A percentile compares a stretch with the other conserved stretches of the same genome.
phyloP scores from a whole-genome alignment of 164 flowering plant genomes.

The Houttuynia cordata region DNA sequence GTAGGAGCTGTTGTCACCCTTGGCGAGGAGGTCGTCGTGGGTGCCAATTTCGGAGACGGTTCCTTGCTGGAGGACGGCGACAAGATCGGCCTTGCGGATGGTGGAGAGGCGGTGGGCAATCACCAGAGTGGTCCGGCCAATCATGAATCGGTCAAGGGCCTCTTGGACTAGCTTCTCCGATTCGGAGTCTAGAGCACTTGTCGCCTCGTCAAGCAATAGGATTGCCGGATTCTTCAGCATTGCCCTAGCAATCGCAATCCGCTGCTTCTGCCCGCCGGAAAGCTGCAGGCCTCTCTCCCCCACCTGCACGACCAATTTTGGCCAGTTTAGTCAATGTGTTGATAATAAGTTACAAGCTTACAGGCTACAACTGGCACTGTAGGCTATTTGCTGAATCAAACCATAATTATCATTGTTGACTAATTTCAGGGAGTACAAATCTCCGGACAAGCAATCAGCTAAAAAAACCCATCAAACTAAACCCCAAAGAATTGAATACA shows the following conservation, averaged over 20 bases:
- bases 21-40: conserved; percentile 79
- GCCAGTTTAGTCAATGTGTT: not conserved
- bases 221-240: conserved; percentile 98
- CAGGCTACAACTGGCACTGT: too few species aligned
- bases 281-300: conserved; percentile 97
- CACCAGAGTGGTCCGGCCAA: conserved; percentile 90
- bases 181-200: conserved; percentile 93
- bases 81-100: conserved; percentile 88
- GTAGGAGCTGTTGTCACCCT: conserved; percentile 74
- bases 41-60: conserved; percentile 81
- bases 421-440: too few species aligned
- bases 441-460: too few species aligned
- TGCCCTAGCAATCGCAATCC: conserved; percentile 95
- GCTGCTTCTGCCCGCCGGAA: conserved; percentile 97
- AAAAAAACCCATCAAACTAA: too few species aligned
- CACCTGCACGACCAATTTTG: conserved; percentile 40
- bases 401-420: too few species aligned
- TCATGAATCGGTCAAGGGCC: conserved; percentile 94
- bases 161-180: conserved; percentile 96
- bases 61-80: conserved; percentile 90
- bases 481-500: too few species aligned
- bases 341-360: too few species aligned
- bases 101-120: conserved; percentile 98
- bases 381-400: too few species aligned
- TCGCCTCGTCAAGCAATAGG: conserved; percentile 91